Base-by-base conservation (phyloP, 306 rosid species). In the Quercus dentata region DNA sequence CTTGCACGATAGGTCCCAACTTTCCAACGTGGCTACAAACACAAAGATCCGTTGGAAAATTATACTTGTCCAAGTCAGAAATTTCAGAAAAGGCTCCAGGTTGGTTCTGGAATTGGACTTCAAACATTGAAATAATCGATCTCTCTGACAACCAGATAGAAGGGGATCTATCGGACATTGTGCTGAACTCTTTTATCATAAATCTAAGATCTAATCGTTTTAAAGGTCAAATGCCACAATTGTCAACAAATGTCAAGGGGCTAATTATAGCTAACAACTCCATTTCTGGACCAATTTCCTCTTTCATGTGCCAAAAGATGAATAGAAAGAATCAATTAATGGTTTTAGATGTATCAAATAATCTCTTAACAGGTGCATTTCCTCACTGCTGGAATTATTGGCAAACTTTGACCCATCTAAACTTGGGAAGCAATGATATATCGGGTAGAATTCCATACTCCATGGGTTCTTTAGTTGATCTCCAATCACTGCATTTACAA, bases 21-120 rank as follows among this genome's bases (percentile, higher is more conserved):
- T 79, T 88, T 71, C 89, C 89, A 15, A 5, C 25, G 35, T 88
- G 91, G 89, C 70, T 88, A 17, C 69, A 33, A 80, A 14, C 3
- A 5, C 79, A 81, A 71, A 71, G 23, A 13, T 55, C 68, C 2
- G 12, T 74, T 6, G 1, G 1, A 46, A 17, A 5, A 0, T 13
- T 88, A 56, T 21, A 73, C 63, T 54, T 88, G 56, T 74, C 87
- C 17, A 74, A 13, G 11, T n/a, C 86, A 67, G 76, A 81, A 19
- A 76, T 85, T 62, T 71, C 75, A 20, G 89, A 65, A 28, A 17
- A 58, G 49, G 58, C 73, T 57, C 86, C 87, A n/a, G 25, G n/a
- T 63, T 80, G 84, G 91, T 83, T 85, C 21, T 85, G 84, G 84
- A 79, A 73, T 57, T 74, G 11, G 11, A 8, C 11, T 38, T 38